A percentile compares a stretch with the other conserved stretches of the same genome.
phyloP scores from a whole-genome alignment of 2,329 filamentous ascomycete species.

The Colletotrichum eremochloae region DNA sequence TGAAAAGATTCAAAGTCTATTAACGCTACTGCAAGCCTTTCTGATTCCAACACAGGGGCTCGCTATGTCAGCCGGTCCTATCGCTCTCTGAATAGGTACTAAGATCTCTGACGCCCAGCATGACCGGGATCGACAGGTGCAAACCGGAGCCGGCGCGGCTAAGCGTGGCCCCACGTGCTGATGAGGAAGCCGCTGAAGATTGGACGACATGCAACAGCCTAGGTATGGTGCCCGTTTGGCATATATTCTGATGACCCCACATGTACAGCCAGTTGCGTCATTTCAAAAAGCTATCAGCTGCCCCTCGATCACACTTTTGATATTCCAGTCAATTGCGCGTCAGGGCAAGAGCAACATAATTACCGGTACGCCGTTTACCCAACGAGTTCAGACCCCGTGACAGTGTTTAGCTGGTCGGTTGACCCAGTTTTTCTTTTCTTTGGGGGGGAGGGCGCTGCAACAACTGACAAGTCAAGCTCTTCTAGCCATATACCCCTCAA shows the following conservation, averaged over 20 bases:
- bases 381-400: neutral
- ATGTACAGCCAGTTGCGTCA: conserved; percentile 33
- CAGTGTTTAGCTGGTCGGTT: neutral
- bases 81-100: too few relatives aligned
- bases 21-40: neutral
- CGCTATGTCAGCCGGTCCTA: neutral
- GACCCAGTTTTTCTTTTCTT: neutral
- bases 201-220: neutral
- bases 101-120: neutral
- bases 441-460: neutral
- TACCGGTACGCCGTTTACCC: neutral
- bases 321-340: neutral
- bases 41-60: neutral
- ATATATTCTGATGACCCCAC: conserved; percentile 28
- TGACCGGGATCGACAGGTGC: neutral
- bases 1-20: neutral
- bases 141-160: neutral
- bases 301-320: neutral
- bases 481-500: neutral
- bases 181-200: conserved; percentile 14
- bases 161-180: conserved; percentile 5
- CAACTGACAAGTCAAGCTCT: neutral
- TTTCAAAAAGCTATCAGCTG: conserved; percentile 14
- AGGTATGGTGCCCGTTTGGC: neutral
- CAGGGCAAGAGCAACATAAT: neutral